A percentile compares a stretch with the other conserved stretches of the same genome.
phyloP scores from a whole-genome alignment of 1,284 basidiomycete genomes.

The Volvariella surrecta region DNA sequence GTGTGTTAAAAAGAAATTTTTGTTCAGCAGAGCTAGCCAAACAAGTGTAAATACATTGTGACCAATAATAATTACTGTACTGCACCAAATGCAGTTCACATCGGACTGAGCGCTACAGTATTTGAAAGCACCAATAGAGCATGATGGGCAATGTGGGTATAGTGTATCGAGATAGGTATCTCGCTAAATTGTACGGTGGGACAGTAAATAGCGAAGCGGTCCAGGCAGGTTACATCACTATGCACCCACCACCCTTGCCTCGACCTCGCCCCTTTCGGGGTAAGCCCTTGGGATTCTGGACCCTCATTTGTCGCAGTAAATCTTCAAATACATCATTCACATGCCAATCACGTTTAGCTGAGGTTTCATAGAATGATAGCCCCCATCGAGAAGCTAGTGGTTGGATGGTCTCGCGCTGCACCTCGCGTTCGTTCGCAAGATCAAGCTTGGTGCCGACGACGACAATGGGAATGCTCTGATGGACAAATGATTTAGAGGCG shows the following conservation, averaged over 20 bases:
- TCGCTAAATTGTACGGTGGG: too few relatives aligned
- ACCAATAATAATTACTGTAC: too few relatives aligned
- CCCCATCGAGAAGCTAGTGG: constrained; percentile 60
- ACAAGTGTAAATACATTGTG: constrained; percentile 6
- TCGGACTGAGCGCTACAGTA: too few relatives aligned
- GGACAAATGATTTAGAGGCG: constrained; percentile 4
- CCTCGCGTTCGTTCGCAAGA: constrained; percentile 75
- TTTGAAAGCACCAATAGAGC: too few relatives aligned
- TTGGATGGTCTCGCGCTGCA: constrained; percentile 58
- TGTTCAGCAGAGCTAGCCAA: constrained; percentile 4
- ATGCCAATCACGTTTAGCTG: constrained; percentile 77
- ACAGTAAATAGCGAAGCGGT: too few relatives aligned
- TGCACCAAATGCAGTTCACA: not conserved
- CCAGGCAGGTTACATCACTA: too few relatives aligned
- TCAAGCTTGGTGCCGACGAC: constrained; percentile 88
- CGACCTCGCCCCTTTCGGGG: constrained; percentile 13
- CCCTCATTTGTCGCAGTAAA: constrained; percentile 67
- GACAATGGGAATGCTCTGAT: constrained; percentile 68
- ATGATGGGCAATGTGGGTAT: too few relatives aligned
- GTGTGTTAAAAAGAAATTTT: constrained; percentile 2
- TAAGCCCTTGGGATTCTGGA: constrained; percentile 44
- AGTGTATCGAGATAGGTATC: too few relatives aligned
- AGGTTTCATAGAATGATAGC: constrained; percentile 80
- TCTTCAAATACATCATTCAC: constrained; percentile 75
- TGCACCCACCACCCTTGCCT: too few relatives aligned